Evolutionary conservation across 2,329 filamentous ascomycete species (phyloP).

Genomic region (Phyllosticta citriasiana): DNA sequence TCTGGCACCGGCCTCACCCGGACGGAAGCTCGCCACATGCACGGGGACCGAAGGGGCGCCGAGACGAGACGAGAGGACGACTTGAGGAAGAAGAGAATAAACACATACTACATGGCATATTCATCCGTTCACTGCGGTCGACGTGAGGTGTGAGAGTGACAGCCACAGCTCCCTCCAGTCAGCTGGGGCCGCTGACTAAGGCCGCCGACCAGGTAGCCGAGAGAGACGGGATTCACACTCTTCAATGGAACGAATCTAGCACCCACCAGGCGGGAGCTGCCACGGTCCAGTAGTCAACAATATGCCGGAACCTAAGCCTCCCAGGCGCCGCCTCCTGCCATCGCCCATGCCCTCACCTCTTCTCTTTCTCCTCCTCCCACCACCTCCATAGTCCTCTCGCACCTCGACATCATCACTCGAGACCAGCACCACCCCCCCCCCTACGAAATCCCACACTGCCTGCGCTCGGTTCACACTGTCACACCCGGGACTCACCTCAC

Average conservation of each 20-base stretch:
- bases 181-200: too few relatives aligned
- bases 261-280: neutral
- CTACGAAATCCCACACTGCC: constrained; percentile 6
- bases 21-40: neutral
- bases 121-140: too few relatives aligned
- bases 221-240: neutral
- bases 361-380: constrained; percentile 7
- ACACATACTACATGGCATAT: too few relatives aligned
- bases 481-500: constrained; percentile 10
- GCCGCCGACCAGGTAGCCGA: too few relatives aligned
- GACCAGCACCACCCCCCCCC: constrained; percentile 4
- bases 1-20: neutral
- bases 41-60: neutral
- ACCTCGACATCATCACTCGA: neutral
- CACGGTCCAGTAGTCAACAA: neutral
- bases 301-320: constrained; percentile 9
- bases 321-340: constrained; percentile 6
- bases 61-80: neutral
- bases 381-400: constrained; percentile 5
- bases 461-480: constrained; percentile 10
- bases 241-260: neutral
- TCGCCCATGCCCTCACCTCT: constrained; percentile 1
- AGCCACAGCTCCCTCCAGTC: too few relatives aligned
- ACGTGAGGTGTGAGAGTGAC: too few relatives aligned
- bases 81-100: neutral